Evolutionary conservation across 176 grass and related monocot genomes (phyloP), one percentile per base, ranked within the genome.

Genomic region (Aegilops umbellulata): DNA sequence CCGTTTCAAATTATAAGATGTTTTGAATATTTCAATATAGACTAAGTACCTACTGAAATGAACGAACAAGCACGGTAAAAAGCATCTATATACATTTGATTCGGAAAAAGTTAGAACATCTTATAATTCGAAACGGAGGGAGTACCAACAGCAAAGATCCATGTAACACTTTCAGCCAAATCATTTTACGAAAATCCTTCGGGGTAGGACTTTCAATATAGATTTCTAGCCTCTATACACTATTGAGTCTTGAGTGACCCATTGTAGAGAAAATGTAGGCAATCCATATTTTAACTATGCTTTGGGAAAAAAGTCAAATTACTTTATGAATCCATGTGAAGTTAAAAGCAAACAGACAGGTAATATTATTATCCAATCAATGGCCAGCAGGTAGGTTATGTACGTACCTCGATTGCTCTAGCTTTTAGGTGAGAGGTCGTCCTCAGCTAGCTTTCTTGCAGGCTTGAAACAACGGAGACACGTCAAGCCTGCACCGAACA

Each of bases 371-470:
- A 46, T 39, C 60, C 35, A 66, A 78, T 58, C 65, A 31, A 78
- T 74, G 68, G 60, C 39, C 5, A 15, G 55, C 26, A 19, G 38
- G 32, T 69, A 29, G 3, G 42, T 46, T 46, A 46, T 3, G 42
- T 46, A 46, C 1, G 13, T 75, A 63, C 23, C 57, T 74, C 4
- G 31, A 78, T 79, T 22, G 23, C 81, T 85, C 24, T 61, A 65
- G 86, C 49, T 86, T 82, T 76, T 85, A 83, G 90, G 83, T 92
- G 73, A 58, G 35, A 77, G 10, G 86, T 89, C 87, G 16, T 75
- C 74, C 13, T 89, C 90, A 62, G 44, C 68, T 49, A 82, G 87
- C 58, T 89, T 89, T 89, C 90, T 86, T 92, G 36, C 46, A 32
- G 24, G 80, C 27, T 67, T 86, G 60, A 89, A 72, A 76, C 87